Evolutionary conservation across 371 early-diverging fungal species (phyloP).

Genomic region (Zopfochytrium polystomum): DNA sequence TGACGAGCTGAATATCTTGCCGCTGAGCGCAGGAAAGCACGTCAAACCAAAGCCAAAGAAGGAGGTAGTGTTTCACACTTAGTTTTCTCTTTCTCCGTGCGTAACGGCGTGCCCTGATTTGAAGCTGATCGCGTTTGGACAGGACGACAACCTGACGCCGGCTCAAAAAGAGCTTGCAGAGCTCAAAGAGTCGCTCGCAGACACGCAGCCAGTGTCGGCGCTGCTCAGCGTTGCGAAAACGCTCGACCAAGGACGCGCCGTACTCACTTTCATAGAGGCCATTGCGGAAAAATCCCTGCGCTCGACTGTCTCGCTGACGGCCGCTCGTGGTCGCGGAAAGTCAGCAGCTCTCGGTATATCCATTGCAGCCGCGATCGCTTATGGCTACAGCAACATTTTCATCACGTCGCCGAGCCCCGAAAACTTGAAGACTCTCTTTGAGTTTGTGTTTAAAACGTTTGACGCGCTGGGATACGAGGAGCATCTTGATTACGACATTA

Average conservation of each 20-base stretch:
- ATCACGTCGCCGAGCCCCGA: constrained; percentile 98
- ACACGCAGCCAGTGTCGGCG: constrained; percentile 83
- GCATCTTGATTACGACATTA: constrained; percentile 96
- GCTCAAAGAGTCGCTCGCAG: constrained; percentile 78
- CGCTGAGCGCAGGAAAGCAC: constrained; percentile 83
- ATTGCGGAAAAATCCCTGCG: constrained; percentile 91
- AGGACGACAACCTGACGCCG: constrained; percentile 50
- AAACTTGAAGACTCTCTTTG: constrained; percentile 97
- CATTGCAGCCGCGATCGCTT: constrained; percentile 94
- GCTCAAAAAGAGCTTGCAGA: constrained; percentile 72
- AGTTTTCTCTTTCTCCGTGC: neutral
- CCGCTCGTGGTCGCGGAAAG: constrained; percentile 99
- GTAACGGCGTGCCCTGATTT: neutral
- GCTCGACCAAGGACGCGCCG: constrained; percentile 92
- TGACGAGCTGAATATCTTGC: constrained; percentile 94
- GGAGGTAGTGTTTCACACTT: constrained; percentile 12
- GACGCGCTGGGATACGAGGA: constrained; percentile 96
- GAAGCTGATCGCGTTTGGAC: neutral
- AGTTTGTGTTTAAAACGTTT: constrained; percentile 95
- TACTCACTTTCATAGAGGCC: constrained; percentile 92
- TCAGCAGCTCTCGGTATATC: constrained; percentile 97
- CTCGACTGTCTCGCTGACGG: constrained; percentile 91
- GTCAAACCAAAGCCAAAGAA: constrained; percentile 74
- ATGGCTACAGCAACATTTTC: constrained; percentile 98
- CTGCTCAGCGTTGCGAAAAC: constrained; percentile 79